These are phyloP conservation scores for Rutstroemia sp. DNA, from an alignment of 2,329 filamentous ascomycete genomes.

Conservation along the genomic window DNA sequence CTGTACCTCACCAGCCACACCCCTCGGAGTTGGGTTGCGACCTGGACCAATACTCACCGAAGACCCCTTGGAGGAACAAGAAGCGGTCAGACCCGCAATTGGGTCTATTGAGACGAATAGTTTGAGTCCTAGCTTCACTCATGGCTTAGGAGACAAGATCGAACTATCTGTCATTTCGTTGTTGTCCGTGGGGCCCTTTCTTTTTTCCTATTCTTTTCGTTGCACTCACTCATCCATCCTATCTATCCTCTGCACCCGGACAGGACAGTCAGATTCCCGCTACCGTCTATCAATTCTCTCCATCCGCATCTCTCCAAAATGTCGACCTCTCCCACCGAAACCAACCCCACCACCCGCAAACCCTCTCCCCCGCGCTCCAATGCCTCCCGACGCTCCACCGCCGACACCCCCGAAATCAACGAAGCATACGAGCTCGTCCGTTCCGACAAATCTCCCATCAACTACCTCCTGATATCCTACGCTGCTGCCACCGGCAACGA, in stretches of 20 bases:
- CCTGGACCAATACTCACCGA: background rate
- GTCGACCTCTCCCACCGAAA: background rate
- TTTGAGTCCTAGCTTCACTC: constrained; percentile 7
- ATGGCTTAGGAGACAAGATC: background rate
- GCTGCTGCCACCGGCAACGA: constrained; percentile 47
- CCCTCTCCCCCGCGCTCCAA: background rate
- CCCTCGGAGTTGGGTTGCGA: background rate
- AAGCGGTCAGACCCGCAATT: constrained; percentile 8
- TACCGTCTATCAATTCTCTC: background rate
- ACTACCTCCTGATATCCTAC: constrained; percentile 62
- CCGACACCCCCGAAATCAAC: constrained; percentile 50
- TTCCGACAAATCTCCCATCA: constrained; percentile 56
- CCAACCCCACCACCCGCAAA: background rate
- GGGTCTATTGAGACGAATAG: constrained; percentile 1
- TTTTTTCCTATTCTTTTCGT: background rate
- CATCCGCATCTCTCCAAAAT: background rate
- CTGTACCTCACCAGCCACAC: background rate
- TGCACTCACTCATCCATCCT: background rate
- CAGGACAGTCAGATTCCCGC: background rate
- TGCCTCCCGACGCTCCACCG: constrained; percentile 42
- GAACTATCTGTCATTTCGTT: constrained; percentile 7
- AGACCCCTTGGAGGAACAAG: background rate
- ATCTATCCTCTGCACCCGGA: background rate
- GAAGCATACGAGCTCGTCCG: constrained; percentile 61
- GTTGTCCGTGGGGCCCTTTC: constrained; percentile 4